Conservation (phyloP, 768 basidiomycete species). For the Pleurotus cornucopiae region DNA sequence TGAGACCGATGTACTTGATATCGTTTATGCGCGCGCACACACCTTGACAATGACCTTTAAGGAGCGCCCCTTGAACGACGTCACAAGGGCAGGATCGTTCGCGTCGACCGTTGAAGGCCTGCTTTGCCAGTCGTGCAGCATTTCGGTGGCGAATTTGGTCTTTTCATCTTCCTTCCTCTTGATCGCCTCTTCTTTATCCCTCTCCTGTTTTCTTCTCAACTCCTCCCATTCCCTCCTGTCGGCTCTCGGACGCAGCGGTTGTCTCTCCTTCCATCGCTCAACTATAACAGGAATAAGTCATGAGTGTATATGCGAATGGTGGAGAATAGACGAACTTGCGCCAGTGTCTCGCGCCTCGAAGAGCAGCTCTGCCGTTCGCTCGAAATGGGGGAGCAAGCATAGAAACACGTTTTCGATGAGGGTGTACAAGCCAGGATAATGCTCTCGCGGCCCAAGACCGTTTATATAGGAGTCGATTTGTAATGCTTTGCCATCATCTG, state of each 20-base stretch:
- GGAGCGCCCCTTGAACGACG: neutral
- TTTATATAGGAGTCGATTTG: constrained; percentile 16
- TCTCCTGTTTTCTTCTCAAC: neutral
- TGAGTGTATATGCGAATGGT: neutral
- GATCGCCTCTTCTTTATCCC: neutral
- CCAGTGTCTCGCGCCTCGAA: neutral
- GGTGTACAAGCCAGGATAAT: constrained; percentile 8
- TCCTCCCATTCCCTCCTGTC: neutral
- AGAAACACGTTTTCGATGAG: constrained; percentile 15
- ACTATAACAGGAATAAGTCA: neutral
- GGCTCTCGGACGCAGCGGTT: neutral
- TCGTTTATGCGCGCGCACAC: neutral
- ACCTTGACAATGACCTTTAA: constrained; percentile 2
- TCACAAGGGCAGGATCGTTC: neutral
- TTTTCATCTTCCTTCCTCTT: neutral
- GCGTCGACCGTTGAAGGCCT: neutral
- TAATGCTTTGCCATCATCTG: constrained; percentile 10
- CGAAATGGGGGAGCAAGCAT: constrained; percentile 11
- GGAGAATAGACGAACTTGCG: neutral
- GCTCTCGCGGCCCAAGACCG: constrained; percentile 13
- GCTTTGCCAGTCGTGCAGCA: neutral
- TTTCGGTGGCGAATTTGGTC: neutral
- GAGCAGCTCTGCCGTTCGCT: constrained; percentile 3
- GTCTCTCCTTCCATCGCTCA: neutral
- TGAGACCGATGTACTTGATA: no score